Evolutionary conservation across 1,284 basidiomycete species (phyloP).

Genomic region (Athelia sp.): DNA sequence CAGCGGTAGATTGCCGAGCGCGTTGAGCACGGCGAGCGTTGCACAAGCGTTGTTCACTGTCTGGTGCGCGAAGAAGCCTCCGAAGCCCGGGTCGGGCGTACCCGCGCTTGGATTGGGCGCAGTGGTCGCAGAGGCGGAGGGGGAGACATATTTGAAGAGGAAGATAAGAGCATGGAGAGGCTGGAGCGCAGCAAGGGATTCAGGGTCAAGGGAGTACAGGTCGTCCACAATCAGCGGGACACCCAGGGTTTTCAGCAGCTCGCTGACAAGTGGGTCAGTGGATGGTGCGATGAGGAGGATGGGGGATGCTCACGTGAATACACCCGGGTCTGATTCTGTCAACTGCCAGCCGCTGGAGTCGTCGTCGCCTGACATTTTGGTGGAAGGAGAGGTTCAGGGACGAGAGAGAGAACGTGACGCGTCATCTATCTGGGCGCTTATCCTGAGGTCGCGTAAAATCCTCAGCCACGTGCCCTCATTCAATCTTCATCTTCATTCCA

Average conservation of each 20-base stretch:
- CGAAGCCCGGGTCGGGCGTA: constrained; percentile 66
- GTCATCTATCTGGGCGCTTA: background rate
- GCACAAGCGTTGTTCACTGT: constrained; percentile 94
- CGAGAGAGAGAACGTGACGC: background rate
- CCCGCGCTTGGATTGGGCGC: constrained; percentile 46
- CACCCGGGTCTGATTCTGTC: constrained; percentile 78
- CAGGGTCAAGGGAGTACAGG: constrained; percentile 80
- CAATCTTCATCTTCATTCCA: too few relatives aligned
- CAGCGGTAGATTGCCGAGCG: constrained; percentile 84
- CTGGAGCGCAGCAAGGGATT: constrained; percentile 63
- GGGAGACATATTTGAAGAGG: constrained; percentile 87
- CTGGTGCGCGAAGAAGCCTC: constrained; percentile 89
- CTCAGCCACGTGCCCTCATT: too few relatives aligned
- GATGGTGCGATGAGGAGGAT: constrained; percentile 5
- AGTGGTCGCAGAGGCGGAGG: constrained; percentile 31
- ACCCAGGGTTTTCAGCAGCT: constrained; percentile 66
- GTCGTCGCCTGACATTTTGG: constrained; percentile 54
- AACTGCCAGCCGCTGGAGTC: constrained; percentile 77
- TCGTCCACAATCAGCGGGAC: constrained; percentile 81
- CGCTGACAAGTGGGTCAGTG: constrained; percentile 35
- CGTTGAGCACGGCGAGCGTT: constrained; percentile 89
- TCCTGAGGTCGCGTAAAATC: too few relatives aligned
- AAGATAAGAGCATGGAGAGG: constrained; percentile 88
- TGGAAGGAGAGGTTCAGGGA: constrained; percentile 1
- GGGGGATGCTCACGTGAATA: constrained; percentile 70